These are phyloP conservation scores for Hortiboletus flavorubellus DNA, from an alignment of 768 basidiomycete species.

Conservation along the genomic window DNA sequence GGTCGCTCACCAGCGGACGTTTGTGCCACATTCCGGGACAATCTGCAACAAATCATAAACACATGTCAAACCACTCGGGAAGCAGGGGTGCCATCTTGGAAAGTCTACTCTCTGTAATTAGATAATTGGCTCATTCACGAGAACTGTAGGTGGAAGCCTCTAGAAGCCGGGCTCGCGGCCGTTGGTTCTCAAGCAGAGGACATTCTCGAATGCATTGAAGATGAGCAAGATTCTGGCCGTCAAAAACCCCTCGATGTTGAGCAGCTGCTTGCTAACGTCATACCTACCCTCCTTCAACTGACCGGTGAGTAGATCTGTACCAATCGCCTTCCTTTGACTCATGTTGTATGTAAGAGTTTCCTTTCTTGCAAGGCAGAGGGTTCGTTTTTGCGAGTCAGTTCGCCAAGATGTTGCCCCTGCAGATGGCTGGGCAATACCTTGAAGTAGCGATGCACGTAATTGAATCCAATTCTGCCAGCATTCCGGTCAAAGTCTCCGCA, in stretches of 20 bases:
- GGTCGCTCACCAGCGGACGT: conserved; percentile 52
- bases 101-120: conserved; percentile 16
- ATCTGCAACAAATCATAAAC: conserved; percentile 51
- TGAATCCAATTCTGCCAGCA: conserved; percentile 62
- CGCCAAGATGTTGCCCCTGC: conserved; percentile 64
- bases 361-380: conserved; percentile 92
- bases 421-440: conserved; percentile 81
- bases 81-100: conserved; percentile 63
- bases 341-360: conserved; percentile 52
- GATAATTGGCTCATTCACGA: conserved; percentile 3
- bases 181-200: conserved; percentile 79
- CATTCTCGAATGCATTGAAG: conserved; percentile 72
- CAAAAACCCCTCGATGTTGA: conserved; percentile 74
- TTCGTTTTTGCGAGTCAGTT: conserved; percentile 95
- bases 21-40: conserved; percentile 49
- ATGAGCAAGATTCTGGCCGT: conserved; percentile 63
- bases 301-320: conserved; percentile 48
- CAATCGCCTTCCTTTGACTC: neutral
- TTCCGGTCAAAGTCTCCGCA: conserved; percentile 93
- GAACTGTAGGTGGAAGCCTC: conserved; percentile 76
- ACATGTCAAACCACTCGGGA: conserved; percentile 56
- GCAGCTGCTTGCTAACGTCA: conserved; percentile 67
- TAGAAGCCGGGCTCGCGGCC: conserved; percentile 82
- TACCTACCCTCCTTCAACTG: conserved; percentile 71
- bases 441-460: conserved; percentile 84